phyloP scores from a whole-genome alignment of 805 yeast genomes.

The Zygosaccharomyces rouxii region DNA sequence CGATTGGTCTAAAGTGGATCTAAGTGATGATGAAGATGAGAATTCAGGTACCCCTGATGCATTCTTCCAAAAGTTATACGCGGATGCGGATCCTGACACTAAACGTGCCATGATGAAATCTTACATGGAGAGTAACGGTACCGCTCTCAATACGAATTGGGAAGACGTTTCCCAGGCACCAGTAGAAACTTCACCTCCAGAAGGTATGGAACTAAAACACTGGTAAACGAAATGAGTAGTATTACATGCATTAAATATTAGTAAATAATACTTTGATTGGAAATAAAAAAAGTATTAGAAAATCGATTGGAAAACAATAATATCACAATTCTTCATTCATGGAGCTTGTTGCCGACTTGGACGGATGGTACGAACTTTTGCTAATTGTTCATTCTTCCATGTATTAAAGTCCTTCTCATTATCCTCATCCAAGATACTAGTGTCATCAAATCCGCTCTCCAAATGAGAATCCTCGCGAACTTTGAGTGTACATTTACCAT shows the following conservation, averaged over 20 bases:
- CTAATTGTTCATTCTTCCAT: slow-evolving; percentile 33
- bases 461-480: slow-evolving; percentile 17
- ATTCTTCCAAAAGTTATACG: slow-evolving; percentile 72
- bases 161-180: slow-evolving; percentile 64
- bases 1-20: slow-evolving; percentile 64
- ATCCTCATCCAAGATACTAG: slow-evolving; percentile 31
- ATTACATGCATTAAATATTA: slow-evolving; percentile 8
- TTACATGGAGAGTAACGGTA: slow-evolving; percentile 88
- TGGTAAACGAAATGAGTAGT: slow-evolving; percentile 36
- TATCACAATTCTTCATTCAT: neutral
- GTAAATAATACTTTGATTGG: neutral
- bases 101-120: slow-evolving; percentile 96
- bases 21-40: slow-evolving; percentile 43
- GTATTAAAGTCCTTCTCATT: slow-evolving; percentile 26
- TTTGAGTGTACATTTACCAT: slow-evolving; percentile 30
- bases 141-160: slow-evolving; percentile 93
- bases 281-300: neutral
- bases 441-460: slow-evolving; percentile 27
- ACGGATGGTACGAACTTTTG: slow-evolving; percentile 16
- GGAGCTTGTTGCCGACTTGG: slow-evolving; percentile 3
- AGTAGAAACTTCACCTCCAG: slow-evolving; percentile 70
- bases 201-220: slow-evolving; percentile 58
- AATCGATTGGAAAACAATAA: neutral
- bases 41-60: slow-evolving; percentile 50
- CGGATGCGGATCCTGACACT: slow-evolving; percentile 81